Base-by-base conservation (phyloP, 306 rosid genomes). In the Quercus berberidifolia region DNA sequence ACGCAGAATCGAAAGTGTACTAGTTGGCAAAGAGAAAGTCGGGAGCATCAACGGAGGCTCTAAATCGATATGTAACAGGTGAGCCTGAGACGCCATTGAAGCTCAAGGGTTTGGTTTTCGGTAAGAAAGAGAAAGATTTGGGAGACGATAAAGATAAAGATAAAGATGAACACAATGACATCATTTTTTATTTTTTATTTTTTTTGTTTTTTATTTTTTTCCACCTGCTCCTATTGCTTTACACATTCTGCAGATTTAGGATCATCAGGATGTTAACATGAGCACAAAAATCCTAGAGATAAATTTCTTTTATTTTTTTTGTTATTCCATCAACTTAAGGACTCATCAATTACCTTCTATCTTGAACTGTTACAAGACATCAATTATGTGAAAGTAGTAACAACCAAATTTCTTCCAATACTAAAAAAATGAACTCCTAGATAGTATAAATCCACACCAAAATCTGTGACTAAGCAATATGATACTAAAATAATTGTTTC, bases 11-110 rank as follows among this genome's bases (percentile, higher is more conserved):
- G 1, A 33, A 33, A 5, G 70, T 55, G 55, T 73, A 93, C 98
- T 97, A 94, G 33, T 87, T 87, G 0, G 93, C 90, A 2, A 93
- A 90, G 38, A 94, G 97, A 54, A 85, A 94, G 79, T 94, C 95
- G n/a, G 97, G 97, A 63, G 92, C 92, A 23, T 94, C 87, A 8
- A 93, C 89, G 0, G 93, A 82, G 79, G 90, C 90, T 83, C 84
- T 88, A 85, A 91, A 75, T 80, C 88, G 86, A 75, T 73, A 77
- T 71, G 71, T 51, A 49, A 74, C 46, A 49, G 81, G 76, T 43
- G 71, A 54, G 46, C 20, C 46, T 33, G 55, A 25, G 20, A 18
- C 0, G 1, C 35, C 35, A 33, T 33, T 33, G 35, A 33, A 33
- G 35, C 35, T 30, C 38, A 23, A 21, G 15, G 25, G 83, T 4